Evolutionary conservation across 768 basidiomycete genomes (phyloP).

Genomic region (Termitomyces sp.): DNA sequence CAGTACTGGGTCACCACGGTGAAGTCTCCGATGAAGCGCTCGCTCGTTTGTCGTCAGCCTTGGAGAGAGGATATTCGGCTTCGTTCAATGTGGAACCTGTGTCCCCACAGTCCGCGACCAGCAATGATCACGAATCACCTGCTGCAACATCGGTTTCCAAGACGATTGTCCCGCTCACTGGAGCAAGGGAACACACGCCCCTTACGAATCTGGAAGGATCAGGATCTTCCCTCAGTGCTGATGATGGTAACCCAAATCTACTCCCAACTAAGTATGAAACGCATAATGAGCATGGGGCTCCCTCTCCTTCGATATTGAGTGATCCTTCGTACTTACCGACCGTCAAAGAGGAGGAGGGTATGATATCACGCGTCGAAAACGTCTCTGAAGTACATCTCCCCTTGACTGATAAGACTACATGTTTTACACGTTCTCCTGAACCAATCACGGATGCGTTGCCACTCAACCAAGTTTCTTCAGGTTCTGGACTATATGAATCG

Average conservation of each 20-base stretch:
- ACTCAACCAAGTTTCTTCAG: background rate
- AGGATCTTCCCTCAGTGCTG: background rate
- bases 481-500: background rate
- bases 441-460: background rate
- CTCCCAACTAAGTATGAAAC: background rate
- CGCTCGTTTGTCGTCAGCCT: slow-evolving; percentile 10
- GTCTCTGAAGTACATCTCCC: background rate
- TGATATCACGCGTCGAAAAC: background rate
- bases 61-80: background rate
- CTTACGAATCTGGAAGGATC: background rate
- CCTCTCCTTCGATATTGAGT: background rate
- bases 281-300: background rate
- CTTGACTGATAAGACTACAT: background rate
- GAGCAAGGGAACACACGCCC: background rate
- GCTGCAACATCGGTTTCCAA: background rate
- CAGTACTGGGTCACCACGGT: background rate
- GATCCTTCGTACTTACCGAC: background rate
- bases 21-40: slow-evolving; percentile 8
- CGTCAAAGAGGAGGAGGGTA: background rate
- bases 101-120: background rate
- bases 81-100: background rate
- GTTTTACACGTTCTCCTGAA: background rate
- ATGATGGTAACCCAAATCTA: background rate
- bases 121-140: background rate
- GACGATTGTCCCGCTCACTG: background rate